phyloP scores from a whole-genome alignment of 2,329 filamentous ascomycete species.

The Sclerotinia glacialis region DNA sequence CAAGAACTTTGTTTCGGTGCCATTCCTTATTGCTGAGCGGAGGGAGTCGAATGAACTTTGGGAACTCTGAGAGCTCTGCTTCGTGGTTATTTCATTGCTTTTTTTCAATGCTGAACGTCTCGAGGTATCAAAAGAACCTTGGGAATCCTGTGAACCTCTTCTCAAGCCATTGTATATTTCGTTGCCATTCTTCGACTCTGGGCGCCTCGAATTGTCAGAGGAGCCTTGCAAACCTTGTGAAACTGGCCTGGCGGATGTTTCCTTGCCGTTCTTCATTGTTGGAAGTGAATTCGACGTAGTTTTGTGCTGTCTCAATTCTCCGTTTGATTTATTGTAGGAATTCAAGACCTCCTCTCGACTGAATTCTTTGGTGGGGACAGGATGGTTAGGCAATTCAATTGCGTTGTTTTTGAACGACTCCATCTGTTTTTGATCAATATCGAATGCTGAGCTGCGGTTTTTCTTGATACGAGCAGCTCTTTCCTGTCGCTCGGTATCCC shows the following conservation, averaged over 20 bases:
- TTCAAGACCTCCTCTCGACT: conserved; percentile 60
- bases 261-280: conserved; percentile 26
- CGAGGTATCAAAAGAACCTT: conserved; percentile 23
- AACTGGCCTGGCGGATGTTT: conserved; percentile 31
- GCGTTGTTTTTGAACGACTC: conserved; percentile 58
- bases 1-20: conserved; percentile 17
- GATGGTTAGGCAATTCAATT: conserved; percentile 51
- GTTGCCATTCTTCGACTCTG: conserved; percentile 21
- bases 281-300: conserved; percentile 32
- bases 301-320: conserved; percentile 45
- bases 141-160: conserved; percentile 25
- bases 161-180: conserved; percentile 36
- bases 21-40: conserved; percentile 17
- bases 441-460: conserved; percentile 55
- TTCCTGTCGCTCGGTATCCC: conserved; percentile 53
- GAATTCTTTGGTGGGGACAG: conserved; percentile 51
- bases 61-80: conserved; percentile 34
- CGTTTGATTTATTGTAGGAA: conserved; percentile 35
- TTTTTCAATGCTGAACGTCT: conserved; percentile 20
- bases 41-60: conserved; percentile 17
- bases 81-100: conserved; percentile 27
- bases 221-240: neutral
- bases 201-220: conserved; percentile 22
- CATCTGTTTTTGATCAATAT: conserved; percentile 55
- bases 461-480: conserved; percentile 52